Percentiles rank a stretch among this genome's conserved stretches.
phyloP scores from a whole-genome alignment of 768 basidiomycete genomes.

The Leccinum fibrillosum region DNA sequence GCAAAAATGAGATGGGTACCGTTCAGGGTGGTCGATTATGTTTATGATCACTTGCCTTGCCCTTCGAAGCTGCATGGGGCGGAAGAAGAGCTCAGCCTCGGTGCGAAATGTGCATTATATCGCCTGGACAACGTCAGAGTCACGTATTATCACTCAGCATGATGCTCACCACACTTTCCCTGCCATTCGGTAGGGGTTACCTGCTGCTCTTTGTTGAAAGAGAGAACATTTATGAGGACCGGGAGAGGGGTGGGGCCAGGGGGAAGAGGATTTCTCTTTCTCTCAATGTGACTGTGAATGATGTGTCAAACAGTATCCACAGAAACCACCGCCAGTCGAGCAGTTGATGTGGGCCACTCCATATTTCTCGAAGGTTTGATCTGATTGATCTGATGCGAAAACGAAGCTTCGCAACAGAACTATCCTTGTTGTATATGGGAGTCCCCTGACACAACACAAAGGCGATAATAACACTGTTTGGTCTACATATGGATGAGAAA shows the following conservation, averaged over 20 bases:
- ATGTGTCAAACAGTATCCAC: not conserved
- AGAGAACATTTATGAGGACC: not conserved
- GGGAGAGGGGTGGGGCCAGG: not conserved
- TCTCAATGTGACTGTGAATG: not conserved
- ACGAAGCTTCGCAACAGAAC: not conserved
- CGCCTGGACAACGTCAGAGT: not conserved
- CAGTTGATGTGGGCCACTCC: not conserved
- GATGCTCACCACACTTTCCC: not conserved
- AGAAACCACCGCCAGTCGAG: not conserved
- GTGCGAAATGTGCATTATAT: constrained; percentile 8
- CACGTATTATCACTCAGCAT: not conserved
- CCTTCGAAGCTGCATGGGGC: constrained; percentile 13
- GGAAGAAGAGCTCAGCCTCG: constrained; percentile 3
- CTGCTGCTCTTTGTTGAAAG: not conserved
- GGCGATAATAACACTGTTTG: too few species aligned
- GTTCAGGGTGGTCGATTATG: constrained; percentile 5
- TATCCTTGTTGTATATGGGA: not conserved
- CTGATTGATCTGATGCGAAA: not conserved
- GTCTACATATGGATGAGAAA: too few species aligned
- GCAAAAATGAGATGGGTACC: not conserved
- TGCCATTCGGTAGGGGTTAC: not conserved
- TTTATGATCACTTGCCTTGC: constrained; percentile 10
- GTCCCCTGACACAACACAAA: too few species aligned
- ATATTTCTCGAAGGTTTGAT: not conserved
- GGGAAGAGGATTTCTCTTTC: not conserved